These are phyloP conservation scores for Saposhnikovia divaricata DNA, from an alignment of 129 eudicot species.

Conservation along the genomic window DNA sequence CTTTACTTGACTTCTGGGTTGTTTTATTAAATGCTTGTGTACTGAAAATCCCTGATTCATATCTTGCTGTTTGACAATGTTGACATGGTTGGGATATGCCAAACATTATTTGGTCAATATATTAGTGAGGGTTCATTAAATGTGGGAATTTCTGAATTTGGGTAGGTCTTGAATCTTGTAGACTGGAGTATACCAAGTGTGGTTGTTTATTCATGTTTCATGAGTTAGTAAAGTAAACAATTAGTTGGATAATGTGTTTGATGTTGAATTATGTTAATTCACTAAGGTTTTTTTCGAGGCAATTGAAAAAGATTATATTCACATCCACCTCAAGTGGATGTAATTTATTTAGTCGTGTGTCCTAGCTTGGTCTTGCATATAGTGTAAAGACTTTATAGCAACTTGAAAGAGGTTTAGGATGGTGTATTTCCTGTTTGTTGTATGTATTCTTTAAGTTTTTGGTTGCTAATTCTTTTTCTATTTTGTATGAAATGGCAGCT, in stretches of 20 bases:
- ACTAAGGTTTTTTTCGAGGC: neutral
- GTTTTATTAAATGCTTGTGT: conserved; percentile 10
- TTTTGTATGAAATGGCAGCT: conserved; percentile 47
- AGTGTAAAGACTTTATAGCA: neutral
- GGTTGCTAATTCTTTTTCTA: neutral
- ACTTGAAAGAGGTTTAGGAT: neutral
- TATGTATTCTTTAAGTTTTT: neutral
- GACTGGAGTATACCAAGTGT: neutral
- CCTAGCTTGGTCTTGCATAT: neutral
- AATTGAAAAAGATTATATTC: neutral
- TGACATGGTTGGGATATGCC: neutral
- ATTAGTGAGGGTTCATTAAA: neutral
- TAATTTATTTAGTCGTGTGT: neutral
- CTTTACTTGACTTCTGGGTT: neutral
- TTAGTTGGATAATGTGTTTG: neutral
- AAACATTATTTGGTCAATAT: neutral
- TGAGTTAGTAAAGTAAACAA: neutral
- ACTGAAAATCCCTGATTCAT: neutral
- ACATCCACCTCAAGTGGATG: neutral
- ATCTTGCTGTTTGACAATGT: neutral
- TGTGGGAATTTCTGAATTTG: neutral
- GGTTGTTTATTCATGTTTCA: neutral
- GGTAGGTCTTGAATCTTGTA: neutral
- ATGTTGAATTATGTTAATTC: no score
- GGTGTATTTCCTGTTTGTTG: neutral